Evolutionary conservation across 768 basidiomycete species (phyloP).

Genomic region (Mycena floridula): DNA sequence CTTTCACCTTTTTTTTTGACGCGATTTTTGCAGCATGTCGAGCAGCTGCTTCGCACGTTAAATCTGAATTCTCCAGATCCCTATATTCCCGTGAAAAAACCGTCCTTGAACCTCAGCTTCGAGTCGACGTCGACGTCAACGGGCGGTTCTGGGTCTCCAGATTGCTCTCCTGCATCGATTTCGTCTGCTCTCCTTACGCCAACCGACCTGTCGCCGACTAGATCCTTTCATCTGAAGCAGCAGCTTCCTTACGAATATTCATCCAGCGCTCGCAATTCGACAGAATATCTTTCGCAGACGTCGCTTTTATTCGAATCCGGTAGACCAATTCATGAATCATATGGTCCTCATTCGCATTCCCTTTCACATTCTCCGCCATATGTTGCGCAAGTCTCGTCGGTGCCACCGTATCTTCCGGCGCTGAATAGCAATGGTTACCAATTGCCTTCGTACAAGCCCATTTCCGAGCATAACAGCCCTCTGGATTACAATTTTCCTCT

Average conservation of each 20-base stretch:
- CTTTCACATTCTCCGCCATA: background rate
- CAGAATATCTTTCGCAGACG: conserved; percentile 32
- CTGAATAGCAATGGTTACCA: too few relatives aligned
- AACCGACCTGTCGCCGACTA: conserved; percentile 66
- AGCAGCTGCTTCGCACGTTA: conserved; percentile 72
- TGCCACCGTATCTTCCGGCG: too few relatives aligned
- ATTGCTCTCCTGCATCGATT: conserved; percentile 68
- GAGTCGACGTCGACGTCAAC: too few relatives aligned
- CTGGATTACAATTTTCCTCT: too few relatives aligned
- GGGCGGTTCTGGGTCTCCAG: conserved; percentile 39
- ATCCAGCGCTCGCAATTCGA: conserved; percentile 18
- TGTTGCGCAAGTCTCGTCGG: background rate
- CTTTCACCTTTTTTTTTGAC: conserved; percentile 12
- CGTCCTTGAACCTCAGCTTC: conserved; percentile 35
- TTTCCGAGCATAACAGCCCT: too few relatives aligned
- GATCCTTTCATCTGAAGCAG: conserved; percentile 51
- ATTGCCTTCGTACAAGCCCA: too few relatives aligned
- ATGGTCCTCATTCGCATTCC: too few relatives aligned
- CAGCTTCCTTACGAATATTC: conserved; percentile 45
- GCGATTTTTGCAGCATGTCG: conserved; percentile 53
- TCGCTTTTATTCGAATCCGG: too few relatives aligned
- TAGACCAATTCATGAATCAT: too few relatives aligned
- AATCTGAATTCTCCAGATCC: conserved; percentile 75
- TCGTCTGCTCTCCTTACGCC: conserved; percentile 70
- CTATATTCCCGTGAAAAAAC: conserved; percentile 30